Evolutionary conservation across 371 early-diverging fungal species (phyloP).

Genomic region (Mortierella sp.): DNA sequence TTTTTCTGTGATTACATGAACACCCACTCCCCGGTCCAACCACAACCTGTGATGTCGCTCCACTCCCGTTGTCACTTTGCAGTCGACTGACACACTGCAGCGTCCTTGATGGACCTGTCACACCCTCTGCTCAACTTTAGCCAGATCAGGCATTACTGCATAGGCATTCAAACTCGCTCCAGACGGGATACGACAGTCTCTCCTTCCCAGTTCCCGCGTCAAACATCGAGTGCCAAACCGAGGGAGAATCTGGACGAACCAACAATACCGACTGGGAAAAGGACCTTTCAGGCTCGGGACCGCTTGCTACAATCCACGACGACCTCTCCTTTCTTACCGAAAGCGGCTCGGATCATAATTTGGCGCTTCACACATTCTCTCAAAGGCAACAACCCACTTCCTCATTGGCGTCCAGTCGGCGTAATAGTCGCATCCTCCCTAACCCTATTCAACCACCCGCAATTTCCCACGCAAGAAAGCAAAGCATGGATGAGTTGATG

Average conservation of each 20-base stretch:
- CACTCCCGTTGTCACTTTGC: background rate
- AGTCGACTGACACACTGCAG: background rate
- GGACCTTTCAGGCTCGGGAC: background rate
- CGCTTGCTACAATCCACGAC: constrained; percentile 4
- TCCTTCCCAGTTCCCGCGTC: constrained; percentile 5
- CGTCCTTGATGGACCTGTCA: background rate
- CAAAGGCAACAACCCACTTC: background rate
- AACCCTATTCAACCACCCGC: constrained; percentile 43
- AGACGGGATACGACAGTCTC: background rate
- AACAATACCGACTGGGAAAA: constrained; percentile 4
- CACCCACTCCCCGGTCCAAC: background rate
- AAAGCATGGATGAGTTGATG: constrained; percentile 8
- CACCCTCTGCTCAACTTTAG: background rate
- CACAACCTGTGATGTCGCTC: background rate
- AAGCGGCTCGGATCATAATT: background rate
- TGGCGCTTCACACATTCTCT: background rate
- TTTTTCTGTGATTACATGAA: constrained; percentile 15
- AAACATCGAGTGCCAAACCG: background rate
- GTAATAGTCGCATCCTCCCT: constrained; percentile 37
- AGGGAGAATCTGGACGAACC: background rate
- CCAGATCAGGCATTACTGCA: constrained; percentile 12
- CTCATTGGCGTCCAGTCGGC: constrained; percentile 11
- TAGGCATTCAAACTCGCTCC: constrained; percentile 14
- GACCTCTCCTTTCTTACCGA: constrained; percentile 2
- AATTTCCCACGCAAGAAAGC: constrained; percentile 14